Base-by-base conservation (phyloP, 257 asterid species). In the Penstemon eatonii region DNA sequence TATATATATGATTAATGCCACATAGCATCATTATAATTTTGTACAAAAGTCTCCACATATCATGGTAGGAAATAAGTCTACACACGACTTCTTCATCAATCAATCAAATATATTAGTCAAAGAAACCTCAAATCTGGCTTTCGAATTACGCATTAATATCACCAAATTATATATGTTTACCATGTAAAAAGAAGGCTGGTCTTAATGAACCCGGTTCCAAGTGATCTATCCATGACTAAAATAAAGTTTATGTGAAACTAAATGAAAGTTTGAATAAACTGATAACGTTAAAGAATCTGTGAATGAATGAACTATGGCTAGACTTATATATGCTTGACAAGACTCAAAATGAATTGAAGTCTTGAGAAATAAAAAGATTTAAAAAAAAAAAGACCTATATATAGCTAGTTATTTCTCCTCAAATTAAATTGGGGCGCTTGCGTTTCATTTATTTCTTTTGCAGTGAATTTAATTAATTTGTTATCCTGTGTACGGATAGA, bases 61-160 rank as follows among this genome's bases (percentile, higher is more conserved):
- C 50, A 37, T 64, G 76, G 76, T 64, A 56, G 39, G 15, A 18
- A 64, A 64, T 56, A 39, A 53, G 76, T 64, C 76, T 64, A 55
- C 66, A 44, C 9, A 39, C 66, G 61, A 46, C 44, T 50, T 12
- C 54, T 40, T 40, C 19, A 60, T 52, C n/a, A 56, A 3, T 0
- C 9, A 55, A 11, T 8, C 5, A 13, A 13, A 12, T 49, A 12
- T 49, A n/a, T 43, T n/a, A 18, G 66, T 72, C 76, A 72, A 56
- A 9, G 38, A 37, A 63, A 8, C 56, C 41, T 47, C 54, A 33
- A 61, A 8, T 50, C 44, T 52, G 49, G 36, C 46, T 72, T 65
- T 41, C 38, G 38, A 56, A 56, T 45, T 57, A 63, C 19, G 33
- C 1, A 40, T 41, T 37, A 37, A 73, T 58, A 51, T 15, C 40